Base-by-base conservation (phyloP, 192 early-diverging fungal genomes). In the Podila epicladia region DNA sequence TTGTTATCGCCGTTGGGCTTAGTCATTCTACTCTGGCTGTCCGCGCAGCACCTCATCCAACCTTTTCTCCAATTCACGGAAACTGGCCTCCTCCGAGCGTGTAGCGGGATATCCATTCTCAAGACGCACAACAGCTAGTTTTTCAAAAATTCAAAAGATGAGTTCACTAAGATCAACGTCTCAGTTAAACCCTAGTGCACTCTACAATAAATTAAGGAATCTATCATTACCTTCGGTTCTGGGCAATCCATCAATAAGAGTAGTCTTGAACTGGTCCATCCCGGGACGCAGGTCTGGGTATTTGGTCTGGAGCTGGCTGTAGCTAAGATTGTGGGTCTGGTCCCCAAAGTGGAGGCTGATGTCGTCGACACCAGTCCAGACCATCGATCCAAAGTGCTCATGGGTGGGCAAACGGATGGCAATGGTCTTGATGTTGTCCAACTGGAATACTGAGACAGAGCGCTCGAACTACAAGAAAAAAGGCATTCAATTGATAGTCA, bases 361-460 rank as follows among this genome's bases (percentile, higher is more conserved):
- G 45, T 73, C 63, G 24, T 80, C 65, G 37, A 72, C 71, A 9
- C 71, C 71, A 38, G 77, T 65, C 77, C 77, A 80, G 33, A 80
- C 22, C 77, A 80, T 80, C 9, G 70, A 73, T 5, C 77, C 77
- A 65, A 80, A 80, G 59, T 80, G 53, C 58, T 80, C 71, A 9
- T 65, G 13, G 31, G 72, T 71, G 9, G 77, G 77, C 57, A 80
- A 51, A 9, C 55, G 26, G 67, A 80, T 66, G 1, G 67, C 15
- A n/a, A 80, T 72, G 9, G 70, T 55, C 32, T 73, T 28, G 62
- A 80, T 73, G 63, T 48, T 60, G 38, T 79, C 70, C 64, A 79
- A 7, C 60, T 72, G 65, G 49, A 79, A 72, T 20, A 64, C 50
- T 9, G 69, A 67, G 11, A 79, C 70, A 0, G 69, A 67, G 20